Conservation (phyloP, 805 yeast genomes). For the Huiozyma sinensis region DNA sequence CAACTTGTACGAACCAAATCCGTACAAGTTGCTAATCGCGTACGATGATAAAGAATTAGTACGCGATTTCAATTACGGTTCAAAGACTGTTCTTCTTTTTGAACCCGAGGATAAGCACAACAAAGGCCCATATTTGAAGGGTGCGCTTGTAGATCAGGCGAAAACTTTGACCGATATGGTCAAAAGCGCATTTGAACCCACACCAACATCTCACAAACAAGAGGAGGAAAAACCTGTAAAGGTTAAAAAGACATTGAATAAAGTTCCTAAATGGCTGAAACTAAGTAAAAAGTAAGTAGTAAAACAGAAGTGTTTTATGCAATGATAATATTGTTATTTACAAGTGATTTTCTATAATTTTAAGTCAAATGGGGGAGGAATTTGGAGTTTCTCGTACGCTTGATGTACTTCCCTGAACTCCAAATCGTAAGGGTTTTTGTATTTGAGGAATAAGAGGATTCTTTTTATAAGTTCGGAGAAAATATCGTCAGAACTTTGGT, state of each 20-base stretch:
- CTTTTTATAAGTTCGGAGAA: constrained; percentile 5
- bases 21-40: constrained; percentile 29
- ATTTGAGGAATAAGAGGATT: constrained; percentile 8
- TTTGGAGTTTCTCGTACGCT: constrained; percentile 9
- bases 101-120: constrained; percentile 11
- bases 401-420: constrained; percentile 8
- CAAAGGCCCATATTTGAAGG: constrained; percentile 23
- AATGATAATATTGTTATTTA: constrained; percentile 2
- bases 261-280: constrained; percentile 33
- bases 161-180: constrained; percentile 26
- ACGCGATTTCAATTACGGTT: constrained; percentile 33
- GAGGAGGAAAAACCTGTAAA: not conserved
- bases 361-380: constrained; percentile 1
- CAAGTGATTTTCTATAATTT: constrained; percentile 1
- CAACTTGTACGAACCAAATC: constrained; percentile 39
- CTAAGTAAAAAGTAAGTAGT: constrained; percentile 28
- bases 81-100: constrained; percentile 36
- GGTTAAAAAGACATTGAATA: constrained; percentile 11
- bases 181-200: not conserved
- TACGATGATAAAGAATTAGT: constrained; percentile 24
- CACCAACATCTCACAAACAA: constrained; percentile 4
- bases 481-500: constrained; percentile 1
- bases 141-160: constrained; percentile 23
- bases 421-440: constrained; percentile 9
- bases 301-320: not conserved